Evolutionary conservation across 768 basidiomycete genomes (phyloP), one percentile per base, ranked within the genome.

Genomic region (Boletus tomentosulus): DNA sequence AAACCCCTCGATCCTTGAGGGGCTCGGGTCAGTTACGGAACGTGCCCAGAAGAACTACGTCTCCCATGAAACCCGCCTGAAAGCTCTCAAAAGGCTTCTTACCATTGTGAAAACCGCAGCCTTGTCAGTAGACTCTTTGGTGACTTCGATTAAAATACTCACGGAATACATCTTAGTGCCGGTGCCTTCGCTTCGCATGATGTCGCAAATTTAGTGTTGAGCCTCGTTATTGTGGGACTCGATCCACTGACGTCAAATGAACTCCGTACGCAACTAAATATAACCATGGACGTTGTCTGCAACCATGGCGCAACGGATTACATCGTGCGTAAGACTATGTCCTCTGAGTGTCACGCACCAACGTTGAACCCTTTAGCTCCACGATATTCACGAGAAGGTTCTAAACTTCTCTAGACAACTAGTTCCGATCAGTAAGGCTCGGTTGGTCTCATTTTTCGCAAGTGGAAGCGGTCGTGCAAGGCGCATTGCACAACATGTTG

Each of bases 401-500:
- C 57, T 83, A 6, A 53, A 62, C 15, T 75, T 78, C 53, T 63
- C 76, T 8, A 67, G 57, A 15, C 62, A 65, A 12, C 67, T 84
- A 46, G 66, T 73, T 10, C 74, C 81, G 10, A 57, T 73, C 46
- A 82, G 84, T 58, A 81, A 83, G 62, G 73, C 76, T 2, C 71
- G 71, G 44, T 58, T 85, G 6, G 47, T 86, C 16, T 75, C 76
- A 4, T 69, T 83, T 47, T 71, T 90, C 22, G 74, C 76, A 8
- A 72, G 72, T 48, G 82, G 82, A 12, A 76, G 79, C 28, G 74
- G 74, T 11, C 75, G 74, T 22, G 73, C 79, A 35, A 72, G 73
- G 46, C 78, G 80, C 13, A 79, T 90, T 44, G 81, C 83, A 16
- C 77, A 80, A 46, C 78, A 76, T 66, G 66, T 87, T 30, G 84